Percentiles rank a stretch among this genome's conserved stretches.
Conservation (phyloP, 768 basidiomycete species). For the Tricholoma sp. region DNA sequence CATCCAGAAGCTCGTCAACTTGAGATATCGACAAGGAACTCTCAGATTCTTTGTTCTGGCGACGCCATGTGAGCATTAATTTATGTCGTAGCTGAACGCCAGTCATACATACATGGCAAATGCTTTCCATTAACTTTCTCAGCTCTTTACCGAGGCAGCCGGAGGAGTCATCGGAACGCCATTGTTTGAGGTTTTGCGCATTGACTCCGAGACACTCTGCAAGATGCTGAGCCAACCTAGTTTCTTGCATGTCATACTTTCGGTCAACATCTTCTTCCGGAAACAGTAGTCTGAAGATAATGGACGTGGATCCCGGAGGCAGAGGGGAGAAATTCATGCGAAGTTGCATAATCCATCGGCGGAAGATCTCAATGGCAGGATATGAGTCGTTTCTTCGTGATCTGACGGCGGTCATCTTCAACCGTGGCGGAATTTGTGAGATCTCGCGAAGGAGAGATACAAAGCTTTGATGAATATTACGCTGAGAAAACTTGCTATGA, state of each 20-base stretch:
- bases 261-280: constrained; percentile 73
- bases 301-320: constrained; percentile 47
- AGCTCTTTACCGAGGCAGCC: constrained; percentile 76
- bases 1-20: constrained; percentile 64
- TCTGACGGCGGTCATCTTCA: constrained; percentile 15
- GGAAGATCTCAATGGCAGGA: constrained; percentile 37
- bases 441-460: constrained; percentile 46
- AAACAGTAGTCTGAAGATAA: constrained; percentile 73
- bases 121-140: constrained; percentile 34
- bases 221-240: constrained; percentile 47
- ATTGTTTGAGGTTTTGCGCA: constrained; percentile 25
- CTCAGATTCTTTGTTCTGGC: constrained; percentile 27
- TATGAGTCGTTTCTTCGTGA: constrained; percentile 18
- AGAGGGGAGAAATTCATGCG: constrained; percentile 41
- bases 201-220: constrained; percentile 41
- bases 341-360: constrained; percentile 40
- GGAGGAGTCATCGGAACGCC: constrained; percentile 36
- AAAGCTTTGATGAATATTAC: constrained; percentile 31
- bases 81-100: not conserved
- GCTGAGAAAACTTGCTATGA: not conserved
- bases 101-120: constrained; percentile 33
- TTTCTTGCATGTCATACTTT: constrained; percentile 71
- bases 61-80: not conserved
- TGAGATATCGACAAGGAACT: constrained; percentile 39
- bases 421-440: constrained; percentile 26